Evolutionary conservation across 208 protist species (phyloP), one percentile per base, ranked within the genome.

Genomic region (Borovskyia barvae): DNA sequence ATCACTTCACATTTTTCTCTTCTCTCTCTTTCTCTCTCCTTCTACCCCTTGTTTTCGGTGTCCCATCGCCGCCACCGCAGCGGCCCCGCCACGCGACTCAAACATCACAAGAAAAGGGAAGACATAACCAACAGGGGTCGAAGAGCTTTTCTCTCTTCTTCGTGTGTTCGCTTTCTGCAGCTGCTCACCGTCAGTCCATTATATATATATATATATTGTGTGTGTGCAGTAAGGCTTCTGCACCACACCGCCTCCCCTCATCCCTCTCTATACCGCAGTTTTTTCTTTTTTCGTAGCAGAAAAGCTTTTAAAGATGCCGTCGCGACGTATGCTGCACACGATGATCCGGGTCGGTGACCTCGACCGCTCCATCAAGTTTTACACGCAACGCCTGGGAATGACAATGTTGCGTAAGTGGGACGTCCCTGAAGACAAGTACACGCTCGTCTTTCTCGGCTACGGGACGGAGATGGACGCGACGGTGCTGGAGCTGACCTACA

Each of bases 271-370:
- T 5, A 7, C 17, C 29, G 14, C 0, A 11, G 11, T 55, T 55
- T 41, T 41, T 29, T 55, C 6, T 9, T 15, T 43, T 28, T 22
- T 42, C 5, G 22, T 22, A 26, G 5, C 8, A 42, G 7, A 45
- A 19, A 36, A 22, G 25, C 3, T 58, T 58, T 14, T 11, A 28
- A 47, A 15, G 15, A 71, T 73, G 60, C 47, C 66, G 9, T 60
- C 58, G 14, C 77, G 51, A 46, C 87, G 83, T 36, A 52, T 92
- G 64, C 56, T 91, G 25, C 86, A 93, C 59, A 92, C 84, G 35
- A 95, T 95, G 83, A 87, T 95, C 58, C 83, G 90, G 46, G 84
- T 95, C 9, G 85, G 82, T 9, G 77, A 92, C 46, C 72, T 93
- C 3, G 73, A 93, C 25, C 80, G 85, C 32, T 91, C 82, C 43